Evolutionary conservation across 495 filamentous ascomycete genomes (phyloP), one percentile per base, ranked within the genome.

Genomic region (Aspergillus incahuasiensis): DNA sequence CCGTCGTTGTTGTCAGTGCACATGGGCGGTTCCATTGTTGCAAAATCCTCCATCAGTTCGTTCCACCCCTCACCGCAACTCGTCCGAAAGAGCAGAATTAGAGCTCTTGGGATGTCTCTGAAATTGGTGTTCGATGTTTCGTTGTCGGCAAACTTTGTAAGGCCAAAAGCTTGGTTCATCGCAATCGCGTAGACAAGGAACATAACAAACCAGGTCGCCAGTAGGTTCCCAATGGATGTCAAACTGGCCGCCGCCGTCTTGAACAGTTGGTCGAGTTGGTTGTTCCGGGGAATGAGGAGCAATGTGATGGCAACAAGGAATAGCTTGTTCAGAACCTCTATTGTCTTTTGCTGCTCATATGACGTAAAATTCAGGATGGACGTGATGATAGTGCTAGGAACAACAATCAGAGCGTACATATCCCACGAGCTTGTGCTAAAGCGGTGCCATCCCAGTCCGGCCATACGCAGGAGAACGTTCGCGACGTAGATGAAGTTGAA

Each of bases 241-340:
- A 99, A 73, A 83, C 86, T 91, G 40, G 94, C 94, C n/a, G 94
- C 95, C 2, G 95, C 95, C 15, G 94, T 99, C 73, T 99, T 99
- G 83, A 97, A 99, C 6, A 99, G 85, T 68, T 99, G 94, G 65
- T 99, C 94, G 11, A 99, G 85, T 45, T 96, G 91, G 59, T 99
- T 94, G 69, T 97, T 99, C 6, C 94, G 83, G 9, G 94, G 94
- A 54, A 99, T 99, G 43, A 99, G 83, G 55, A 99, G 77, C 19
- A 97, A 80, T 1, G 94, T 86, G 55, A 97, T 86, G 19, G 90
- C 86, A 44, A 97, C 94, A 39, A 99, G 76, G 67, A 96, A 96
- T 16, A 95, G 81, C 69, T 97, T 97, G 72, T 96, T 91, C 24
- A 96, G 70, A 63, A 88, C 88, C 40, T 83, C 75, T 62, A 90